Conservation (phyloP, 2,329 filamentous ascomycete genomes). For the Parafenestella ontariensis region DNA sequence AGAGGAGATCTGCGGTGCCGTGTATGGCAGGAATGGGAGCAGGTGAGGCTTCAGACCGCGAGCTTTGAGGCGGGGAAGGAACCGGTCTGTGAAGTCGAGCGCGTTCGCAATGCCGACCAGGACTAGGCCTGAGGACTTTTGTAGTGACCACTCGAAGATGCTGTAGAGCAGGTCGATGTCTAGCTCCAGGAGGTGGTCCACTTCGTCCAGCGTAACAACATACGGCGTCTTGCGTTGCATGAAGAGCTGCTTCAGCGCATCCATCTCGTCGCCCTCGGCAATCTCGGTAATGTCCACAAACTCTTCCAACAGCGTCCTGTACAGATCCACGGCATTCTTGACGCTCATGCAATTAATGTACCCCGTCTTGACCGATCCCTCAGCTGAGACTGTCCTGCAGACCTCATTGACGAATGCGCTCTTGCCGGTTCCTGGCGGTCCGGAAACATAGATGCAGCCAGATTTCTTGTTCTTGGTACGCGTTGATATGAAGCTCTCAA, state of each 20-base stretch:
- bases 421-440: slow-evolving; percentile 95
- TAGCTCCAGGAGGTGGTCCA: slow-evolving; percentile 89
- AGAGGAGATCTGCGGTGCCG: slow-evolving; percentile 81
- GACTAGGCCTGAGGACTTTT: slow-evolving; percentile 78
- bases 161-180: slow-evolving; percentile 89
- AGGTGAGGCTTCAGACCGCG: slow-evolving; percentile 90
- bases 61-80: slow-evolving; percentile 89
- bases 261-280: slow-evolving; percentile 70
- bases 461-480: slow-evolving; percentile 67
- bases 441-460: slow-evolving; percentile 93
- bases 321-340: slow-evolving; percentile 85
- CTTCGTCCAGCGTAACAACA: slow-evolving; percentile 91
- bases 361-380: slow-evolving; percentile 66
- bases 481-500: slow-evolving; percentile 72
- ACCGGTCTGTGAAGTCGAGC: slow-evolving; percentile 92
- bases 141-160: slow-evolving; percentile 95
- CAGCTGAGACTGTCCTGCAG: slow-evolving; percentile 64
- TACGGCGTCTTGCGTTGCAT: slow-evolving; percentile 68
- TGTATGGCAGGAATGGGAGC: slow-evolving; percentile 92
- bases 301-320: slow-evolving; percentile 75
- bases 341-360: slow-evolving; percentile 98
- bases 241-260: slow-evolving; percentile 74
- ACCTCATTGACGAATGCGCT: slow-evolving; percentile 90
- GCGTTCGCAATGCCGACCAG: slow-evolving; percentile 96
- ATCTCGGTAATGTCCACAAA: slow-evolving; percentile 67